A percentile compares a stretch with the other conserved stretches of the same genome.
These are phyloP conservation scores for Amanita polypyramis DNA, from an alignment of 768 basidiomycete species.

Conservation along the genomic window DNA sequence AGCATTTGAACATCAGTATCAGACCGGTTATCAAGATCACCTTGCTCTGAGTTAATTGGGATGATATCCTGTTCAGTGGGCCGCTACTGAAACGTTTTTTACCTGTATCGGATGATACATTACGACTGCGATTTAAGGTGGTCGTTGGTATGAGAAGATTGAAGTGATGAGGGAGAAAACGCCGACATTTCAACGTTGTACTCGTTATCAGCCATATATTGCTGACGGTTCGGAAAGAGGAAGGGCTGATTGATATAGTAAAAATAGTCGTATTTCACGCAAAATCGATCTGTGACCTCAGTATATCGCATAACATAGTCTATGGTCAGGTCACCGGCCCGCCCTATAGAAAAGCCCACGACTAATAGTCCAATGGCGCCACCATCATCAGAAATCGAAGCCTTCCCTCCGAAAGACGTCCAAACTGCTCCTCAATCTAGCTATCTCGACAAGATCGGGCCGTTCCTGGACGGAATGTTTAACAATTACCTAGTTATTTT, in stretches of 20 bases:
- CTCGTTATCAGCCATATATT: no score
- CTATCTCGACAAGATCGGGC: slow-evolving; percentile 69
- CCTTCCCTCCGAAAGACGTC: slow-evolving; percentile 73
- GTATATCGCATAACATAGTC: neutral
- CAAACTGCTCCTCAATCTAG: slow-evolving; percentile 53
- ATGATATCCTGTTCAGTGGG: slow-evolving; percentile 67
- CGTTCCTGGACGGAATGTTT: slow-evolving; percentile 46
- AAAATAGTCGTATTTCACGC: no score
- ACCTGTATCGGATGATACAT: neutral
- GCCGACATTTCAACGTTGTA: slow-evolving; percentile 13
- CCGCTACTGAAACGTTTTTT: slow-evolving; percentile 1
- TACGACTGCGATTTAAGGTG: neutral
- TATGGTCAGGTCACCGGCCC: neutral
- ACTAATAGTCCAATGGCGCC: neutral
- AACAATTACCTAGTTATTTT: slow-evolving; percentile 1
- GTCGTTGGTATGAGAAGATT: neutral
- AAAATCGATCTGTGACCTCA: no score
- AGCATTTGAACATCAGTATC: neutral
- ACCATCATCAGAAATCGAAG: slow-evolving; percentile 65
- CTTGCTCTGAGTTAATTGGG: slow-evolving; percentile 70
- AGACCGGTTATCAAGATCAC: slow-evolving; percentile 20
- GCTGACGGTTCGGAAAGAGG: no score
- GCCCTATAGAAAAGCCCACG: no score
- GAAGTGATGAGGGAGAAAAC: neutral
- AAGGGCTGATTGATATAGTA: neutral